phyloP scores from a whole-genome alignment of 2,329 filamentous ascomycete species.

The Macrophomina pseudophaseolina region DNA sequence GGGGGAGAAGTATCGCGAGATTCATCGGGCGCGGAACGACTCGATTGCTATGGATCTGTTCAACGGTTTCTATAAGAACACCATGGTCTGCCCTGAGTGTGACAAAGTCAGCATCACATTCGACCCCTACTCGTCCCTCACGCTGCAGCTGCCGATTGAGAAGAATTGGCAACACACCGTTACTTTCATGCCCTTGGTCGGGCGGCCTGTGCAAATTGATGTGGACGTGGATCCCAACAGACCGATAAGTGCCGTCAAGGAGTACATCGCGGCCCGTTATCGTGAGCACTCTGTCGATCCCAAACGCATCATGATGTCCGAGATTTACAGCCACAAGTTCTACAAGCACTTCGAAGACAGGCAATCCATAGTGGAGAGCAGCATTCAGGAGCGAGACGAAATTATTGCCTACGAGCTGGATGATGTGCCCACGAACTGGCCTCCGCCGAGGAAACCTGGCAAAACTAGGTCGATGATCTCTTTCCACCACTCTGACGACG shows the following conservation, averaged over 20 bases:
- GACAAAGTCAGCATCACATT: conserved; percentile 98
- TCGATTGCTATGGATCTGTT: conserved; percentile 96
- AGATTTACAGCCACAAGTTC: conserved; percentile 82
- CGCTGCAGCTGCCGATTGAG: conserved; percentile 85
- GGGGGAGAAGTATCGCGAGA: conserved; percentile 87
- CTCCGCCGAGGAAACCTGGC: conserved; percentile 58
- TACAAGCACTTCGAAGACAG: conserved; percentile 82
- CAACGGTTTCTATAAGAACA: conserved; percentile 98
- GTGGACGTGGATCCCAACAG: conserved; percentile 82
- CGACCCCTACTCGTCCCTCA: conserved; percentile 94
- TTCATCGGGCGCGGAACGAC: conserved; percentile 90
- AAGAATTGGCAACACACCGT: conserved; percentile 78
- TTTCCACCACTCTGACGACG: conserved; percentile 50
- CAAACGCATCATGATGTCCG: conserved; percentile 75
- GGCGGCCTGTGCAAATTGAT: conserved; percentile 71
- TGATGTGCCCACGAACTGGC: conserved; percentile 76
- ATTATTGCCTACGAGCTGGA: conserved; percentile 80
- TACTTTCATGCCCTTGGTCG: conserved; percentile 77
- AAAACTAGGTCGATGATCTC: conserved; percentile 57
- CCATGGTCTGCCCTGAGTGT: conserved; percentile 87
- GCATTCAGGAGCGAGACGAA: conserved; percentile 66
- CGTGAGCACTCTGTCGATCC: conserved; percentile 49
- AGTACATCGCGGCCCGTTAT: conserved; percentile 61
- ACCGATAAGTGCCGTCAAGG: conserved; percentile 71
- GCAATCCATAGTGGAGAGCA: conserved; percentile 68